Conservation (phyloP, 1,284 basidiomycete genomes). For the Trametes polyzona region DNA sequence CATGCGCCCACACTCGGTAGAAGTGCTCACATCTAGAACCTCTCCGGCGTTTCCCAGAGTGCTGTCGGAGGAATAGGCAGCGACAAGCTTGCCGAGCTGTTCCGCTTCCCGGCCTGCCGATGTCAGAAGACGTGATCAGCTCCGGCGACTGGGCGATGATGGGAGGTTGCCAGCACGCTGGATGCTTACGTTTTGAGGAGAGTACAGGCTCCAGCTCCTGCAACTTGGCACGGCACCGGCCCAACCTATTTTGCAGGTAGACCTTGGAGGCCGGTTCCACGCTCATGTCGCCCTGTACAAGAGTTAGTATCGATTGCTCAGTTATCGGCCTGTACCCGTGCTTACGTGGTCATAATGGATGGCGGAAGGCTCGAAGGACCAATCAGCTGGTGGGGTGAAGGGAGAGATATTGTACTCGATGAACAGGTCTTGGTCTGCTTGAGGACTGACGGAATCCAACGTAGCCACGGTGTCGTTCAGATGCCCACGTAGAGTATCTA, state of each 20-base stretch:
- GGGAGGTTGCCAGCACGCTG: too few relatives aligned
- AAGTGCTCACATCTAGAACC: constrained; percentile 51
- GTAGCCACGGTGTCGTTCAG: constrained; percentile 49
- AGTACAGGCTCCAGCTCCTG: constrained; percentile 61
- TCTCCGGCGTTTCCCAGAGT: constrained; percentile 66
- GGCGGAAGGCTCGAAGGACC: constrained; percentile 75
- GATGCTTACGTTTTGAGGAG: constrained; percentile 60
- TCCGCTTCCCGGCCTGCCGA: constrained; percentile 59
- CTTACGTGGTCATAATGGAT: constrained; percentile 75
- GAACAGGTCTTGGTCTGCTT: constrained; percentile 70
- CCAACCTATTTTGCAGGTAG: constrained; percentile 78
- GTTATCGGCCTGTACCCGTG: background rate
- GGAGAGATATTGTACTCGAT: constrained; percentile 70
- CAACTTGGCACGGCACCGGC: constrained; percentile 58
- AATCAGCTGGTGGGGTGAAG: constrained; percentile 66
- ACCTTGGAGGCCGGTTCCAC: constrained; percentile 71
- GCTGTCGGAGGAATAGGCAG: constrained; percentile 55
- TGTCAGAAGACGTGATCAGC: constrained; percentile 3
- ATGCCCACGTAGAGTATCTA: constrained; percentile 58
- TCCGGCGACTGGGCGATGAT: background rate
- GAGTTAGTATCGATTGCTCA: background rate
- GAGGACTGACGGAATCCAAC: constrained; percentile 54
- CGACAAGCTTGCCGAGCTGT: constrained; percentile 52
- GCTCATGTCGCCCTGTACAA: constrained; percentile 58
- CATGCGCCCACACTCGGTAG: constrained; percentile 19